These are phyloP conservation scores for Claviceps digitariae DNA, from an alignment of 2,329 filamentous ascomycete genomes.

Conservation along the genomic window DNA sequence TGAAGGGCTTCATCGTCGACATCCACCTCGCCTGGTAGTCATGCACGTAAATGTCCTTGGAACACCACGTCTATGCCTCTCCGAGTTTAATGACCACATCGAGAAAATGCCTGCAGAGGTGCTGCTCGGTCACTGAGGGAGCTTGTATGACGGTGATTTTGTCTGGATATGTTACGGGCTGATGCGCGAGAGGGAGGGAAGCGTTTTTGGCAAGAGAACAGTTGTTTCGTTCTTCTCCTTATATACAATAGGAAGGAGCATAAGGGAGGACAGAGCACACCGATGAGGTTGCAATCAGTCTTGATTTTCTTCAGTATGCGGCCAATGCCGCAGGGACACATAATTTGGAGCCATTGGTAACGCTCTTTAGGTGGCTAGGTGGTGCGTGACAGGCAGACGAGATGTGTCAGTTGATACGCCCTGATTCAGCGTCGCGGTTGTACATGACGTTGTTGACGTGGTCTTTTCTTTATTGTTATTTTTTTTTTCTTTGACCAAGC, in stretches of 20 bases:
- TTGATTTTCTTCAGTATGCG: slow-evolving; percentile 67
- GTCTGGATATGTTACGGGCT: slow-evolving; percentile 79
- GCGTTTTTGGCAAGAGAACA: no score
- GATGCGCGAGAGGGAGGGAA: no score
- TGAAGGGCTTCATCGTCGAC: slow-evolving; percentile 26
- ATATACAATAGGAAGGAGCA: no score
- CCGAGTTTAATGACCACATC: slow-evolving; percentile 59
- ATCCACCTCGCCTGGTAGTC: slow-evolving; percentile 21
- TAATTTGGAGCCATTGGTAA: slow-evolving; percentile 53
- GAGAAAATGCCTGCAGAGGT: slow-evolving; percentile 38
- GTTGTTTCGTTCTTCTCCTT: no score
- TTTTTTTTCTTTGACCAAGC: neutral
- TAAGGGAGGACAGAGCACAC: no score
- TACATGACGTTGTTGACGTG: slow-evolving; percentile 87
- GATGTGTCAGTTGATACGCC: slow-evolving; percentile 62
- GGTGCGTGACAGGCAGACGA: slow-evolving; percentile 54
- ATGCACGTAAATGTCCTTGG: slow-evolving; percentile 35
- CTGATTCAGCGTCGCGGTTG: slow-evolving; percentile 70
- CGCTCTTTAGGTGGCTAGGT: slow-evolving; percentile 50
- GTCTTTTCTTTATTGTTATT: slow-evolving; percentile 8
- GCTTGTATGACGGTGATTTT: slow-evolving; percentile 70
- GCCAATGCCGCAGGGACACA: slow-evolving; percentile 52
- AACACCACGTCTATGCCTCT: slow-evolving; percentile 56
- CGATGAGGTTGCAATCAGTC: slow-evolving; percentile 77
- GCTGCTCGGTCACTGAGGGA: slow-evolving; percentile 37